A percentile compares a stretch with the other conserved stretches of the same genome.
Evolutionary conservation across 495 filamentous ascomycete genomes (phyloP).

Genomic region (Neurospora intermedia): DNA sequence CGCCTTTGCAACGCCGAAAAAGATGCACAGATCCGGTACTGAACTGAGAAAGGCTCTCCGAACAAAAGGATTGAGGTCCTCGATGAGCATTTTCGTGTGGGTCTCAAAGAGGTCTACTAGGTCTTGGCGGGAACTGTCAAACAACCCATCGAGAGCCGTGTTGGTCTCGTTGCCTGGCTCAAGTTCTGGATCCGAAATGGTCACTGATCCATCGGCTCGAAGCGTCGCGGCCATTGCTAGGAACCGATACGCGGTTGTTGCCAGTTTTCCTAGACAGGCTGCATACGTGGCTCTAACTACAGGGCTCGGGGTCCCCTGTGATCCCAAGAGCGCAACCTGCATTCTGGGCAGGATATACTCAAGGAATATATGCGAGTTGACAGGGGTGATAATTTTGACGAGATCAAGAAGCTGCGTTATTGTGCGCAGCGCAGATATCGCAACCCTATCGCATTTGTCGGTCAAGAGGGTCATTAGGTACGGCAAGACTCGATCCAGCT

Average conservation of each 20-base stretch:
- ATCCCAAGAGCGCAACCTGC: conserved; percentile 53
- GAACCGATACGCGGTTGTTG: conserved; percentile 77
- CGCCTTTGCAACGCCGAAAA: conserved; percentile 80
- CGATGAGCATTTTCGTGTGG: conserved; percentile 82
- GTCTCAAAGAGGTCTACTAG: conserved; percentile 70
- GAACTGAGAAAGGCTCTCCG: conserved; percentile 88
- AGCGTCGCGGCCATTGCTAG: conserved; percentile 85
- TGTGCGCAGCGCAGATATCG: conserved; percentile 71
- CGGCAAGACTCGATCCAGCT: conserved; percentile 86
- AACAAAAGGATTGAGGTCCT: conserved; percentile 79
- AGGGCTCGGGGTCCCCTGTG: conserved; percentile 48
- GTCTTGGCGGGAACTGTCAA: conserved; percentile 69
- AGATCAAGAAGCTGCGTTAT: conserved; percentile 82
- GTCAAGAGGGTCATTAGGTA: conserved; percentile 73
- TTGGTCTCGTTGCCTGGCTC: conserved; percentile 55
- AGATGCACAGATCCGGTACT: conserved; percentile 84
- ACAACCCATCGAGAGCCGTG: conserved; percentile 63
- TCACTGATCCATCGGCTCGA: conserved; percentile 71
- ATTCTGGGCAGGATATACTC: conserved; percentile 88
- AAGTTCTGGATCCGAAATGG: conserved; percentile 65
- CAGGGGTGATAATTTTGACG: conserved; percentile 77
- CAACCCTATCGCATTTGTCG: conserved; percentile 73
- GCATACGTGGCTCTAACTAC: conserved; percentile 84
- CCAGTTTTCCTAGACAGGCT: conserved; percentile 80
- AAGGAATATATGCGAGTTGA: conserved; percentile 90